These are phyloP conservation scores for Yarrowia galli DNA, from an alignment of 1,139 yeast genomes.

Conservation along the genomic window DNA sequence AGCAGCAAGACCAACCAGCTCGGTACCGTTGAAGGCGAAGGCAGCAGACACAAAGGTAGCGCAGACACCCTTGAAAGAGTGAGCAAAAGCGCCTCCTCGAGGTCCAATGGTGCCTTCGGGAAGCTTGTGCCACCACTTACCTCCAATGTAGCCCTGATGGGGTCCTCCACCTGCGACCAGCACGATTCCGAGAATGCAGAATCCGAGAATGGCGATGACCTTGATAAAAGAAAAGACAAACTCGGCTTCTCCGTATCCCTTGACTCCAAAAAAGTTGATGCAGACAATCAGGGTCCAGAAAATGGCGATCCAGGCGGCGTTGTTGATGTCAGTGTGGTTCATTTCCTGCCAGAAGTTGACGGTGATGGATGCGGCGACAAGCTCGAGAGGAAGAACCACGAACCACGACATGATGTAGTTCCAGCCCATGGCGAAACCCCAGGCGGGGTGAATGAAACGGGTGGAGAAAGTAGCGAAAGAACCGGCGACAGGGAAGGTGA, in stretches of 20 bases:
- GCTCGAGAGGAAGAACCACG: conserved; percentile 73
- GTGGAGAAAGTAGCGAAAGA: conserved; percentile 63
- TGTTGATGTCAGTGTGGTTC: conserved; percentile 55
- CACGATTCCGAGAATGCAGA: conserved; percentile 67
- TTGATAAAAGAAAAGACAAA: conserved; percentile 64
- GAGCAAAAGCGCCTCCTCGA: conserved; percentile 60
- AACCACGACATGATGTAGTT: conserved; percentile 81
- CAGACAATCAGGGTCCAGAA: conserved; percentile 63
- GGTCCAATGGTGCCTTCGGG: conserved; percentile 23
- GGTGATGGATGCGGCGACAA: conserved; percentile 78
- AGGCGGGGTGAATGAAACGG: conserved; percentile 66
- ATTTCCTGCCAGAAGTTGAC: conserved; percentile 76
- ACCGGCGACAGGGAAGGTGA: conserved; percentile 68
- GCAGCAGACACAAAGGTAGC: conserved; percentile 87
- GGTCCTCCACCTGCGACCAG: conserved; percentile 74
- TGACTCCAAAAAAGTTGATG: conserved; percentile 71
- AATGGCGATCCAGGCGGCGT: conserved; percentile 72
- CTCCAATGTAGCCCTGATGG: conserved; percentile 68
- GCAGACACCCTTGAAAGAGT: conserved; percentile 80
- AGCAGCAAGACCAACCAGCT: conserved; percentile 82
- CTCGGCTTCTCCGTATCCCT: conserved; percentile 77
- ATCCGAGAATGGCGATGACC: conserved; percentile 66
- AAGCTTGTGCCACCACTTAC: conserved; percentile 59
- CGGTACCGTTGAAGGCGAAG: conserved; percentile 85
- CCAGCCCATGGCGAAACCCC: conserved; percentile 86